These are phyloP conservation scores for Turritis glabra DNA, from an alignment of 345 rosid species.

Conservation along the genomic window DNA sequence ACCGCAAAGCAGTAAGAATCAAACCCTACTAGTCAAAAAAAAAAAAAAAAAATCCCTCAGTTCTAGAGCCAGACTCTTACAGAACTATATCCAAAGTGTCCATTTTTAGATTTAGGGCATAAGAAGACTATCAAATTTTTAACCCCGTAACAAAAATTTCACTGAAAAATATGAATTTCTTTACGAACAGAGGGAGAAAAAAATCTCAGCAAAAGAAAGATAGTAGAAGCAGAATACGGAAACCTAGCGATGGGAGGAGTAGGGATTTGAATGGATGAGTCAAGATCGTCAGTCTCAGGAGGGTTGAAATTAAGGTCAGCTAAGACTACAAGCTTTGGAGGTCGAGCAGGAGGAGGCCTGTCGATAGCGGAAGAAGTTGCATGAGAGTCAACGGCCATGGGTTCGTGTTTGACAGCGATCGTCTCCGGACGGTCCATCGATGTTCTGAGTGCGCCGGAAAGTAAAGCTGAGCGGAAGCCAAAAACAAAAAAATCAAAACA, in stretches of 20 bases:
- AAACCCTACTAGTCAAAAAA: neutral
- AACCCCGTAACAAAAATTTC: neutral
- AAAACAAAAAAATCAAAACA: neutral
- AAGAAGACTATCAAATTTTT: neutral
- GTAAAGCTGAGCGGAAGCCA: neutral
- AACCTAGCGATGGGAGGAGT: constrained; percentile 55
- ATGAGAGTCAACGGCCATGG: constrained; percentile 38
- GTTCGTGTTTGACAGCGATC: constrained; percentile 54
- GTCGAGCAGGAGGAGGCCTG: constrained; percentile 33
- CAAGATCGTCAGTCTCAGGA: constrained; percentile 65
- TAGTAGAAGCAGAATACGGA: neutral
- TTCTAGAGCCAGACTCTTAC: neutral
- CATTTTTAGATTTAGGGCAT: neutral
- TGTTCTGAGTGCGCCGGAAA: constrained; percentile 8
- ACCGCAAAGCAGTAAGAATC: neutral
- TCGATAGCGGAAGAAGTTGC: constrained; percentile 32
- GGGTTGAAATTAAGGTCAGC: constrained; percentile 96
- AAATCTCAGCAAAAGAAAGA: neutral
- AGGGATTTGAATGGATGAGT: constrained; percentile 39
- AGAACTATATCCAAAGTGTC: constrained; percentile 1
- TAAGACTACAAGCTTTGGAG: constrained; percentile 61
- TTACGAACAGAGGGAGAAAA: neutral
- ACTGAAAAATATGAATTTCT: neutral
- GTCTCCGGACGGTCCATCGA: constrained; percentile 37
- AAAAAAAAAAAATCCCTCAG: neutral